Conservation (phyloP, 1,284 basidiomycete species). For the Ceratorhiza oryzae-sativae region DNA sequence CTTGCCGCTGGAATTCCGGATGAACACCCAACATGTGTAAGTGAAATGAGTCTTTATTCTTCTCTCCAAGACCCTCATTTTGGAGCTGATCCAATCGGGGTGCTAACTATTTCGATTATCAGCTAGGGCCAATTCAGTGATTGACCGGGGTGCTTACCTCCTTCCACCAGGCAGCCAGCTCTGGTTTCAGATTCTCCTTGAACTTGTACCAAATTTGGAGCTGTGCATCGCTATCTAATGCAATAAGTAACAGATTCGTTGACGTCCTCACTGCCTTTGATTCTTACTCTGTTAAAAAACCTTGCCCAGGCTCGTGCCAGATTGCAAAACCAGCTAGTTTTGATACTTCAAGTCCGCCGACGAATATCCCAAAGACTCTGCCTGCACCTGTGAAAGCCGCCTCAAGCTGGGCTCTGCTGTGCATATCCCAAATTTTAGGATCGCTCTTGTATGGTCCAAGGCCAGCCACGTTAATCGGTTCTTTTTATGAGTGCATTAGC, state of each 20-base stretch:
- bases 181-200: not conserved
- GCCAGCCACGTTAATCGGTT: constrained; percentile 14
- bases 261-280: not conserved
- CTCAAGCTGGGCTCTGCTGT: constrained; percentile 3
- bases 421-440: not conserved
- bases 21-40: constrained; percentile 29
- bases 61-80: constrained; percentile 3
- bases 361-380: constrained; percentile 10
- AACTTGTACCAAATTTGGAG: not conserved
- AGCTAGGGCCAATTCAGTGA: too few relatives aligned
- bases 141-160: not conserved
- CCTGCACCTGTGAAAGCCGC: constrained; percentile 21
- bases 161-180: constrained; percentile 1
- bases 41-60: constrained; percentile 1
- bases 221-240: not conserved
- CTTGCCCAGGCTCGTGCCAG: constrained; percentile 7
- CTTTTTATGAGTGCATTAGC: not conserved
- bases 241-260: not conserved
- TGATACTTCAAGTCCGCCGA: not conserved
- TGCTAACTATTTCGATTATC: not conserved
- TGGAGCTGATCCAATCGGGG: not conserved
- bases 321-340: not conserved
- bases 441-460: constrained; percentile 4
- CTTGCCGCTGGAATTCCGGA: constrained; percentile 14
- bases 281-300: constrained; percentile 10